These are phyloP conservation scores for Leptosphaerulina australis DNA, from an alignment of 2,329 filamentous ascomycete species.

Conservation along the genomic window DNA sequence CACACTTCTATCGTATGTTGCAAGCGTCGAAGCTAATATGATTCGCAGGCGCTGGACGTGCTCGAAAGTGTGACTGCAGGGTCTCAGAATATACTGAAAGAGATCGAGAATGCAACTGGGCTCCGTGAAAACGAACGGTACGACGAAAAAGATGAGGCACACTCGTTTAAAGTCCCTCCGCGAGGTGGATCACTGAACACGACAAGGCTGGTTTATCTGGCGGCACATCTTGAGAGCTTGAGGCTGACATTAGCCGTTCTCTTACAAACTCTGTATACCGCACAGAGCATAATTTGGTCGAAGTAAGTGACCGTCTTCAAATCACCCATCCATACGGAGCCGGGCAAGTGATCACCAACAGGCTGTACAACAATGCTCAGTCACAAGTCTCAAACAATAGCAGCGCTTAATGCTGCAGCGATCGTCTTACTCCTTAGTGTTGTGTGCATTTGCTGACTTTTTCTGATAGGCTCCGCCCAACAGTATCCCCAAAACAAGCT, in stretches of 20 bases:
- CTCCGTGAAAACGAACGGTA: constrained; percentile 6
- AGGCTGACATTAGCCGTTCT: constrained; percentile 47
- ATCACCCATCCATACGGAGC: not conserved
- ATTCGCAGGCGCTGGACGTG: constrained; percentile 37
- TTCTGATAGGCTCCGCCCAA: constrained; percentile 33
- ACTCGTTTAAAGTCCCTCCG: not conserved
- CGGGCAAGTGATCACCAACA: not conserved
- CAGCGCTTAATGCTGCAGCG: too few relatives aligned
- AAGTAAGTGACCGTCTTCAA: constrained; percentile 34
- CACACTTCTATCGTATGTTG: too few relatives aligned
- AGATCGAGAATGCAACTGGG: constrained; percentile 36
- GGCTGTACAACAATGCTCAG: not conserved
- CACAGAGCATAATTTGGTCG: constrained; percentile 48
- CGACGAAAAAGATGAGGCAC: constrained; percentile 8
- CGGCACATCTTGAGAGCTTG: constrained; percentile 44
- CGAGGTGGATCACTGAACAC: not conserved
- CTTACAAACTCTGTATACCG: constrained; percentile 47
- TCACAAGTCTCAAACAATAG: too few relatives aligned
- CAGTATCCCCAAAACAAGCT: constrained; percentile 41
- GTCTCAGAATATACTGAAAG: constrained; percentile 34
- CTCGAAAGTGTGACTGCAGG: constrained; percentile 45
- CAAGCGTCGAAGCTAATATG: not conserved
- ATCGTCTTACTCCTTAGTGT: not conserved
- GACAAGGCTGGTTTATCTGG: constrained; percentile 41
- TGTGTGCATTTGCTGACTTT: not conserved